A percentile compares a stretch with the other conserved stretches of the same genome.
Conservation (phyloP, 2,329 filamentous ascomycete genomes). For the Fusarium hostae region DNA sequence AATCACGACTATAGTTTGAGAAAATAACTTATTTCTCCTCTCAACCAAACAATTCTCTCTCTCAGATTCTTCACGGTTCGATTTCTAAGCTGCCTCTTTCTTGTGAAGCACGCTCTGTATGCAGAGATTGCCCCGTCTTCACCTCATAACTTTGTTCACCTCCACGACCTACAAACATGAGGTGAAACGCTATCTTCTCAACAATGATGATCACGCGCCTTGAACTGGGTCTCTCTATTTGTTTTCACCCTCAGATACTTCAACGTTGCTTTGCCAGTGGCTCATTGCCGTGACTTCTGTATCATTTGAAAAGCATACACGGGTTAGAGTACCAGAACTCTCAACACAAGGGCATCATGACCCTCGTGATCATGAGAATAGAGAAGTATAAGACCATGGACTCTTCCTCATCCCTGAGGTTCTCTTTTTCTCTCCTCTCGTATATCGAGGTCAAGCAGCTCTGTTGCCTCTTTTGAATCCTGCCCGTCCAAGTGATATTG, state of each 20-base stretch:
- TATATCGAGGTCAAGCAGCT: too few species aligned
- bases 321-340: background rate
- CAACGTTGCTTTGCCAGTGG: accelerated
- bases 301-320: background rate
- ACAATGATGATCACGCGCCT: too few species aligned
- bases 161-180: too few species aligned
- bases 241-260: accelerated
- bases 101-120: accelerated
- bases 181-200: too few species aligned
- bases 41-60: background rate
- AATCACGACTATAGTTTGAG: background rate
- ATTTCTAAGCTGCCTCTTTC: accelerated
- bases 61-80: accelerated
- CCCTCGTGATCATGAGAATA: background rate
- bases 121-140: too few species aligned
- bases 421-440: background rate
- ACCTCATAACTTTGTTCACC: background rate
- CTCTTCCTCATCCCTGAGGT: too few species aligned
- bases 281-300: accelerated
- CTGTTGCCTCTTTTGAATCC: background rate
- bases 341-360: background rate
- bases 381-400: background rate
- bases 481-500: background rate
- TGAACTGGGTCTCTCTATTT: too few species aligned
- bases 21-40: background rate